Percentiles rank a stretch among this genome's conserved stretches.
These are phyloP conservation scores for Liriodendron chinense DNA, from an alignment of 164 flowering plant genomes.

Conservation along the genomic window DNA sequence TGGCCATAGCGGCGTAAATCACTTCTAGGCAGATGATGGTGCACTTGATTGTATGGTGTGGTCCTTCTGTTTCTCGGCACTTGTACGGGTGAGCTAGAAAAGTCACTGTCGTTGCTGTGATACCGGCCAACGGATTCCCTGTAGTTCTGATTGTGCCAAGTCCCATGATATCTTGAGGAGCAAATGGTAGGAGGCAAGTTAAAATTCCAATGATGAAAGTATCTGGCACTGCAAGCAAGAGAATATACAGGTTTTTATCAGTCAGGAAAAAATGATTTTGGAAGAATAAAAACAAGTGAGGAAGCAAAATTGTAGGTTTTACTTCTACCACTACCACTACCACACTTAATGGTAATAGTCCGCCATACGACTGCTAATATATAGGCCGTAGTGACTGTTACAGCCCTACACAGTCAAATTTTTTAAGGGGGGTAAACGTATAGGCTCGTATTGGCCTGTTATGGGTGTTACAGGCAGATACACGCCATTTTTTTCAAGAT, in stretches of 20 bases:
- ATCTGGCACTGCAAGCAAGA: not conserved
- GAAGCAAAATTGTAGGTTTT: too few species aligned
- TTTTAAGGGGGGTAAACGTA: too few species aligned
- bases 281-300: not conserved
- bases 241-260: not conserved
- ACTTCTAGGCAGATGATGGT: conserved; percentile 11
- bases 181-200: not conserved
- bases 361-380: too few species aligned
- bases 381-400: too few species aligned
- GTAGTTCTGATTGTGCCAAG: not conserved
- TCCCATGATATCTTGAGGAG: not conserved
- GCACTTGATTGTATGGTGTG: not conserved
- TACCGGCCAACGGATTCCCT: not conserved
- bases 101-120: not conserved
- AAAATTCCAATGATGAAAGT: not conserved
- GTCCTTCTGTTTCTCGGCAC: not conserved
- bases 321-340: too few species aligned
- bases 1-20: not conserved
- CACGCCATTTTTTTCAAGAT: too few species aligned
- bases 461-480: too few species aligned
- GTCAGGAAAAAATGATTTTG: not conserved
- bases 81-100: not conserved
- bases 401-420: too few species aligned
- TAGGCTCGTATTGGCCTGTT: too few species aligned
- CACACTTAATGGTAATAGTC: too few species aligned